Evolutionary conservation across 257 asterid species (phyloP), one percentile per base, ranked within the genome.

Genomic region (Verbena officinalis): DNA sequence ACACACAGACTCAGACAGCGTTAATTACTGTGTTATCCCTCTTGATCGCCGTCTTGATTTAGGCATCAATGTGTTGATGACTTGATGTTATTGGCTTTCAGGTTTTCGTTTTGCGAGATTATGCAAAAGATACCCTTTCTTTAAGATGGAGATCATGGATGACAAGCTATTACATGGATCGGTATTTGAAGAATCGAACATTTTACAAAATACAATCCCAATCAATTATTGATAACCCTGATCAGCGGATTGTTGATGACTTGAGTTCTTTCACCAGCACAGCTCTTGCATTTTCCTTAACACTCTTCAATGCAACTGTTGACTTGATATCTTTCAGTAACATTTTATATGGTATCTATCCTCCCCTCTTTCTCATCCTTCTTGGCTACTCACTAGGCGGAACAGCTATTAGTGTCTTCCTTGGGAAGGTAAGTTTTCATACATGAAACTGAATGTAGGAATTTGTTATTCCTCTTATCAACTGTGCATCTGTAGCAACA

Each of bases 61-160:
- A n/a, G n/a, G n/a, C n/a, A n/a, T n/a, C n/a, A n/a, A n/a, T n/a
- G n/a, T 17, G 48, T 50, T 42, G 68, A 43, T 61, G 17, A n/a
- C n/a, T n/a, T 70, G 46, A 63, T 45, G 7, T 44, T 62, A 49
- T 56, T 51, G 27, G 67, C 46, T 77, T 59, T 81, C 33, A 91
- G 98, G 76, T 91, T 65, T 91, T 89, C 58, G 96, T 91, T 69
- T 78, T 86, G 80, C 84, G 96, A 75, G 98, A 91, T 82, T 91
- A 89, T 77, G 96, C 95, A 1, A 84, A 86, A 75, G 98, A 91
- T 36, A 86, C 84, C n/a, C 93, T 91, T 77, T 81, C 98, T 31
- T 80, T 91, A 62, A 77, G 98, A 76, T 91, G 98, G 98, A 84
- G 96, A 67, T 83, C 96, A 56, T 91, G 98, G 98, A 91, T 86